phyloP scores from a whole-genome alignment of 371 early-diverging fungal species.

The Mucor velutinosus region DNA sequence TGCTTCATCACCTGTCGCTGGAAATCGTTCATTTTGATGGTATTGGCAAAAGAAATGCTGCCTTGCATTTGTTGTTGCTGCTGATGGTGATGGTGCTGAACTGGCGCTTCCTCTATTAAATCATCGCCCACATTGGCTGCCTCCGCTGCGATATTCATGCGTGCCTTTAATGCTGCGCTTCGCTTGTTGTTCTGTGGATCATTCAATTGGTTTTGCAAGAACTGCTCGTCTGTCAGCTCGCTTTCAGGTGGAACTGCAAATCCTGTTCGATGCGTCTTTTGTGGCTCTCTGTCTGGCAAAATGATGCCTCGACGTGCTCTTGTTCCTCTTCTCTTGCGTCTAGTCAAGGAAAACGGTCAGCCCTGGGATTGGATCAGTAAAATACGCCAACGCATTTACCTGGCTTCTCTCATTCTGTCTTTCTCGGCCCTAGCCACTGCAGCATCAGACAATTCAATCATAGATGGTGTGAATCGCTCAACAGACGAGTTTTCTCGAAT shows the following conservation, averaged over 20 bases:
- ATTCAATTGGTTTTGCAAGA: conserved; percentile 15
- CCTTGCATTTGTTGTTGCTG: conserved; percentile 4
- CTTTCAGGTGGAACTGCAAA: conserved; percentile 37
- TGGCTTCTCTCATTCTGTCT: conserved; percentile 74
- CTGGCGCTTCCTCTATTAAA: not conserved
- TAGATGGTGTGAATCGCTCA: conserved; percentile 66
- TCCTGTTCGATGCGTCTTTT: conserved; percentile 46
- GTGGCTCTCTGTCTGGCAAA: conserved; percentile 69
- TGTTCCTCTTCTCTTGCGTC: conserved; percentile 80
- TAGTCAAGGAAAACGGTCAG: conserved; percentile 13
- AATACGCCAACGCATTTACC: conserved; percentile 15
- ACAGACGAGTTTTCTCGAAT: conserved; percentile 54
- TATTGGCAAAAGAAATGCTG: not conserved
- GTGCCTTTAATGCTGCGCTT: conserved; percentile 42
- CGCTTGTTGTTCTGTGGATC: conserved; percentile 17
- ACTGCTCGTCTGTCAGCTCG: conserved; percentile 43
- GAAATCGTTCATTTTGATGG: not conserved
- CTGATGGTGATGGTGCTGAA: not conserved
- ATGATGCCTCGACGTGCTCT: conserved; percentile 64
- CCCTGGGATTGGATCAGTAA: not conserved
- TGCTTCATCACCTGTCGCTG: not conserved
- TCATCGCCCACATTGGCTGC: conserved; percentile 18
- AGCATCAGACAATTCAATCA: conserved; percentile 67
- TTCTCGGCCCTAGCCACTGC: conserved; percentile 81
- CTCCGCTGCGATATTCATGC: conserved; percentile 54